These are phyloP conservation scores for Alternaria angustiovoidea DNA, from an alignment of 2,329 filamentous ascomycete genomes.

Conservation along the genomic window DNA sequence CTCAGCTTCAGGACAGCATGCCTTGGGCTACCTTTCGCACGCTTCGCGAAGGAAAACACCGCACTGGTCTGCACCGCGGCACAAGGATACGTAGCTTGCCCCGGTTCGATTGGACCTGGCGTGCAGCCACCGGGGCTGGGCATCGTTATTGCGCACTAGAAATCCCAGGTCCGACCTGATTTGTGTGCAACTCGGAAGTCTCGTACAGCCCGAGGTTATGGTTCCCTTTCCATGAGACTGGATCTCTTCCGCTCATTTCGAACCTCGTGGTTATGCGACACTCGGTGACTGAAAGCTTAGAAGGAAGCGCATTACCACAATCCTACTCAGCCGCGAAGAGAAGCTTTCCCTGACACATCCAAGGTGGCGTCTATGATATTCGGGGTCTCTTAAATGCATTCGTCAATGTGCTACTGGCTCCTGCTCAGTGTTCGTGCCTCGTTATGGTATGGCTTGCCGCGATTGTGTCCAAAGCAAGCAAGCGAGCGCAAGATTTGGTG, in stretches of 20 bases:
- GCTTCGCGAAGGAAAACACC: neutral
- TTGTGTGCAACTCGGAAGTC: neutral
- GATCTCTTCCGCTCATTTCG: neutral
- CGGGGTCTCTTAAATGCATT: neutral
- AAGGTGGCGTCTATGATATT: neutral
- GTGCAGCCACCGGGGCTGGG: neutral
- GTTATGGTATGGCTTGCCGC: neutral
- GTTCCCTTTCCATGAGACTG: neutral
- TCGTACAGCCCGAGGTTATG: neutral
- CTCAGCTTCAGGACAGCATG: neutral
- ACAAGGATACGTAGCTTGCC: neutral
- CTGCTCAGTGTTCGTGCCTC: neutral
- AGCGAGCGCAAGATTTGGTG: neutral
- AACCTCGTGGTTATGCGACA: neutral
- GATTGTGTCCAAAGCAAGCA: neutral
- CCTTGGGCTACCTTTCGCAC: neutral
- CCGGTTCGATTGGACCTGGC: neutral
- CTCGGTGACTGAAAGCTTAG: neutral
- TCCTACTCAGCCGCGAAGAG: neutral
- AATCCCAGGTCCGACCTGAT: neutral
- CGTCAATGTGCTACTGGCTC: neutral
- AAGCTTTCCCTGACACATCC: neutral
- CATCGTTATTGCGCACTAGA: neutral
- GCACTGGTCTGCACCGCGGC: neutral
- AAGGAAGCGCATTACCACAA: neutral